Percentiles rank a stretch among this genome's conserved stretches.
These are phyloP conservation scores for Saccharomyces pastorianus DNA, from an alignment of 1,139 yeast genomes.

Conservation along the genomic window DNA sequence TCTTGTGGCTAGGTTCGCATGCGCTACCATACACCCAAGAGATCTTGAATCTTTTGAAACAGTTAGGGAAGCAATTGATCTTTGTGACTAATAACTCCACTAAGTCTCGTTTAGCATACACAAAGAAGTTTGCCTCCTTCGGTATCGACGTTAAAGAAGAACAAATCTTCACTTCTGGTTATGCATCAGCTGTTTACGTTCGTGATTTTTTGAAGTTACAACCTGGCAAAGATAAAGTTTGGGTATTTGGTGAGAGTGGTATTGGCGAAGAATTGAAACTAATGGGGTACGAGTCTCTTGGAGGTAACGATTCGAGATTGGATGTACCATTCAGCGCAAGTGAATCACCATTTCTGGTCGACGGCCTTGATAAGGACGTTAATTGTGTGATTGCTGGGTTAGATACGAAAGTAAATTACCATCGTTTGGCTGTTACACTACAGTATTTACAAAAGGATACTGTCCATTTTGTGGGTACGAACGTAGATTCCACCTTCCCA, in stretches of 20 bases:
- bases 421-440: constrained; percentile 72
- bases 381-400: constrained; percentile 90
- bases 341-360: constrained; percentile 41
- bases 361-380: constrained; percentile 56
- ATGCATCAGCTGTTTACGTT: constrained; percentile 82
- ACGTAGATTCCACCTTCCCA: constrained; percentile 91
- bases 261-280: constrained; percentile 62
- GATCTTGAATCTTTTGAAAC: constrained; percentile 49
- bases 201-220: constrained; percentile 61
- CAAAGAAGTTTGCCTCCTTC: constrained; percentile 62
- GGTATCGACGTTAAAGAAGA: constrained; percentile 61
- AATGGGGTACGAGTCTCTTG: constrained; percentile 61
- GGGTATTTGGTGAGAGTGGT: constrained; percentile 83
- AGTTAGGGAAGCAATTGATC: constrained; percentile 53
- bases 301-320: constrained; percentile 56
- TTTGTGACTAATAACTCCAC: constrained; percentile 96
- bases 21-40: constrained; percentile 66
- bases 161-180: constrained; percentile 86
- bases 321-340: constrained; percentile 35
- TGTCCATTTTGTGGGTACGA: constrained; percentile 80
- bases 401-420: constrained; percentile 67
- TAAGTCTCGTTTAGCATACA: constrained; percentile 72
- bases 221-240: constrained; percentile 64
- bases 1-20: constrained; percentile 76
- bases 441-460: constrained; percentile 66